Conservation (phyloP, 768 basidiomycete species). For the Russula foetens region DNA sequence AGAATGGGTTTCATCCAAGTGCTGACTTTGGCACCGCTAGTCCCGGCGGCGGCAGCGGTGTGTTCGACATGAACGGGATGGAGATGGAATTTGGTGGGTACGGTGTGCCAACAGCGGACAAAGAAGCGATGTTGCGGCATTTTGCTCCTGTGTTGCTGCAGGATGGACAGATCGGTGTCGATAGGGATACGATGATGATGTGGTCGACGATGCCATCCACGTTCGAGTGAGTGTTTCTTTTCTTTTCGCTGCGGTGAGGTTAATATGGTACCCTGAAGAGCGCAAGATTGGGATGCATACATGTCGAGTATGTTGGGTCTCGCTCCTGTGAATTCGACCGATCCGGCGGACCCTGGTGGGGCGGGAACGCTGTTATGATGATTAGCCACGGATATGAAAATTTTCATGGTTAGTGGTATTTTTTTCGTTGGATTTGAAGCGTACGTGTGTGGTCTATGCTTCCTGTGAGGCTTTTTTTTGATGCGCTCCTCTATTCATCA, state of each 20-base stretch:
- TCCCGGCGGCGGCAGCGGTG: neutral
- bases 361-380: neutral
- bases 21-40: neutral
- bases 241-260: neutral
- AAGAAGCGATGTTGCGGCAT: conserved; percentile 4
- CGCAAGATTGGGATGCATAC: conserved; percentile 20
- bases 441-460: too few species aligned
- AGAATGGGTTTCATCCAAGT: neutral
- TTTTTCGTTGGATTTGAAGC: neutral
- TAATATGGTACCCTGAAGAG: neutral
- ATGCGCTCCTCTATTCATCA: too few species aligned
- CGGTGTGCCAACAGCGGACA: neutral
- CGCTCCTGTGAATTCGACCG: neutral
- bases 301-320: conserved; percentile 16
- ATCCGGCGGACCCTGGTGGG: neutral
- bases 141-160: conserved; percentile 1
- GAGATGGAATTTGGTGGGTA: conserved; percentile 12
- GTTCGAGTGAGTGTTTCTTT: conserved; percentile 8
- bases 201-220: conserved; percentile 18
- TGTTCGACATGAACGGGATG: conserved; percentile 1
- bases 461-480: too few species aligned
- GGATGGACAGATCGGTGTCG: conserved; percentile 19
- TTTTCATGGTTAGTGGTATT: neutral
- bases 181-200: conserved; percentile 20
- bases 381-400: neutral